These are phyloP conservation scores for Claviceps monticola DNA, from an alignment of 2,329 filamentous ascomycete genomes.

Conservation along the genomic window DNA sequence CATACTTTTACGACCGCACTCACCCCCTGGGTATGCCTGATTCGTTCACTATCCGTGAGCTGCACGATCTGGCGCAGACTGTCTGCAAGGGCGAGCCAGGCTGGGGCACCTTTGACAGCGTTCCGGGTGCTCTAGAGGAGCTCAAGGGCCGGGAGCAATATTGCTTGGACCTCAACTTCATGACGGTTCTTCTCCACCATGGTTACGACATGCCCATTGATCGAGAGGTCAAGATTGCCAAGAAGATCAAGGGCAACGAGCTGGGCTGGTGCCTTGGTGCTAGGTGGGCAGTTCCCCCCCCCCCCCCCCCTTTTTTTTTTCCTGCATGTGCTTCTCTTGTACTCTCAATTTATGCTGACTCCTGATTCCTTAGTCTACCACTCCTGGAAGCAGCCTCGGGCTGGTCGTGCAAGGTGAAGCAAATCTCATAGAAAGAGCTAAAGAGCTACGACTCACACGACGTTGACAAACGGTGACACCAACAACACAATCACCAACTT, in stretches of 20 bases:
- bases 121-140: conserved; percentile 69
- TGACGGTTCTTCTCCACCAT: conserved; percentile 82
- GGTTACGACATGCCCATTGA: conserved; percentile 98
- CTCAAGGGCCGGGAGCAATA: conserved; percentile 72
- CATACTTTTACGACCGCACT: conserved; percentile 95
- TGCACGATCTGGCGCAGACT: conserved; percentile 69
- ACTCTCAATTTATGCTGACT: conserved; percentile 7
- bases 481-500: neutral
- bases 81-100: conserved; percentile 67
- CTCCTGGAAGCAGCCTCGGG: conserved; percentile 69
- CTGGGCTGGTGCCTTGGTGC: conserved; percentile 95
- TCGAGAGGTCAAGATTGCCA: conserved; percentile 91
- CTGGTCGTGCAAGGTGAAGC: conserved; percentile 76
- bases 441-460: neutral
- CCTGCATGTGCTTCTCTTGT: neutral
- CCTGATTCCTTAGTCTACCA: conserved; percentile 50
- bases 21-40: conserved; percentile 96
- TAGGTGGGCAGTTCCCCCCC: conserved; percentile 45
- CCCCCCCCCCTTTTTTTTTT: neutral
- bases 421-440: conserved; percentile 55
- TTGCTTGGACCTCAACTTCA: conserved; percentile 93
- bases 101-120: conserved; percentile 69
- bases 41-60: conserved; percentile 80
- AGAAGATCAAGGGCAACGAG: conserved; percentile 97
- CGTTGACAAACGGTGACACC: neutral